Percentiles rank a stretch among this genome's conserved stretches.
These are phyloP conservation scores for Bocquillonia castaneifolia DNA, from an alignment of 441 rosid genomes.

Conservation along the genomic window DNA sequence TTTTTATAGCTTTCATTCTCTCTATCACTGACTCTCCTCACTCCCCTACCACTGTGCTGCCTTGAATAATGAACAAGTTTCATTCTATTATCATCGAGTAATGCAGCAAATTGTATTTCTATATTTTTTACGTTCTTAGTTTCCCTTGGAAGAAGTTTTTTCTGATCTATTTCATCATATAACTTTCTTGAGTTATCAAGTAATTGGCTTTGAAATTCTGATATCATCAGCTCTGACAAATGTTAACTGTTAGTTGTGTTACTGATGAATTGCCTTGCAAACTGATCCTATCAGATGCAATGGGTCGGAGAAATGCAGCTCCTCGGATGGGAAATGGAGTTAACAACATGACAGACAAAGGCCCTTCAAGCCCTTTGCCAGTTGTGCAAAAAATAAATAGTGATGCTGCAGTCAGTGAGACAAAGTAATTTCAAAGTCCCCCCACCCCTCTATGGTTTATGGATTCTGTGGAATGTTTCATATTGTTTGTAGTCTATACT, in stretches of 20 bases:
- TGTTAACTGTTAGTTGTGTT: neutral
- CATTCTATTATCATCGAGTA: neutral
- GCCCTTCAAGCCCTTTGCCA: slow-evolving; percentile 26
- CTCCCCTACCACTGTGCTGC: neutral
- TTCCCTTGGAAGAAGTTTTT: neutral
- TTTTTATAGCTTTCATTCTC: neutral
- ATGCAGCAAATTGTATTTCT: neutral
- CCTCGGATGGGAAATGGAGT: slow-evolving; percentile 54
- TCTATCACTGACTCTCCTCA: neutral
- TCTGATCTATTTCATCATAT: neutral
- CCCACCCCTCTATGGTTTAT: slow-evolving; percentile 8
- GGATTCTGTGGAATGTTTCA: neutral
- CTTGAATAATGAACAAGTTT: neutral
- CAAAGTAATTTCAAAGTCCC: slow-evolving; percentile 37
- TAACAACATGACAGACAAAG: slow-evolving; percentile 34
- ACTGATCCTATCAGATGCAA: slow-evolving; percentile 33
- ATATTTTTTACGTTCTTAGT: neutral
- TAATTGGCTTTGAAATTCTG: neutral
- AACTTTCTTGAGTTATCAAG: neutral
- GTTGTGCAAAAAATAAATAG: slow-evolving; percentile 37
- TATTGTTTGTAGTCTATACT: slow-evolving; percentile 7
- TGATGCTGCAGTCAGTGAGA: slow-evolving; percentile 28
- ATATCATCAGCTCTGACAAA: neutral
- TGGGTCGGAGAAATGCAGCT: slow-evolving; percentile 44
- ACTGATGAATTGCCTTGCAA: slow-evolving; percentile 9